Evolutionary conservation across 1,284 basidiomycete genomes (phyloP).

Genomic region (Somion occarium): DNA sequence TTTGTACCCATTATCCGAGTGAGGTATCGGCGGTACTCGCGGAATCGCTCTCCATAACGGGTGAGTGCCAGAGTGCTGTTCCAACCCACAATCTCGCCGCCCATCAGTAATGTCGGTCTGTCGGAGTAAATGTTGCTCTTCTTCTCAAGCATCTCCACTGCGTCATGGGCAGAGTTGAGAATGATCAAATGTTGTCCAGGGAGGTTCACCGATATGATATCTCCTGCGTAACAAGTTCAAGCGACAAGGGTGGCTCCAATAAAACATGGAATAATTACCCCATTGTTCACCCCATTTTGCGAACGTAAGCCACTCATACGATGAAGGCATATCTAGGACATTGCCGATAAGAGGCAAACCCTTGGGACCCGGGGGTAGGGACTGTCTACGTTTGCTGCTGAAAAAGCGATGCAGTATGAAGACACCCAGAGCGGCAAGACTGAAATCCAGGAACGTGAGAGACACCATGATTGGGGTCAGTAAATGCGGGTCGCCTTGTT

Average conservation of each 20-base stretch:
- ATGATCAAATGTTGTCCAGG: slow-evolving; percentile 30
- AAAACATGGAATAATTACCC: slow-evolving; percentile 13
- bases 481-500: no score
- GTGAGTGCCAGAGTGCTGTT: slow-evolving; percentile 28
- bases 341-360: slow-evolving; percentile 19
- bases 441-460: neutral
- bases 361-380: slow-evolving; percentile 12
- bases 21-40: slow-evolving; percentile 27
- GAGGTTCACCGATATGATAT: slow-evolving; percentile 19
- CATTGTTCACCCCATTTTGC: slow-evolving; percentile 16
- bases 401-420: neutral
- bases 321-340: slow-evolving; percentile 16
- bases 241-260: neutral
- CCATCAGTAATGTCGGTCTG: slow-evolving; percentile 28
- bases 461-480: no score
- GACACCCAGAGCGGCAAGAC: neutral
- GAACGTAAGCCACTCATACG: slow-evolving; percentile 17
- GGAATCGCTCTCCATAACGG: slow-evolving; percentile 31
- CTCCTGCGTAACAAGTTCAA: slow-evolving; percentile 15
- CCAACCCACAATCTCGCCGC: slow-evolving; percentile 29
- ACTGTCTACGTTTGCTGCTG: neutral
- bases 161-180: slow-evolving; percentile 26
- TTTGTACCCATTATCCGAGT: neutral
- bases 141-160: slow-evolving; percentile 32
- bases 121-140: slow-evolving; percentile 32